Base-by-base conservation (phyloP, 257 asterid genomes). In the Solanum virginianum region DNA sequence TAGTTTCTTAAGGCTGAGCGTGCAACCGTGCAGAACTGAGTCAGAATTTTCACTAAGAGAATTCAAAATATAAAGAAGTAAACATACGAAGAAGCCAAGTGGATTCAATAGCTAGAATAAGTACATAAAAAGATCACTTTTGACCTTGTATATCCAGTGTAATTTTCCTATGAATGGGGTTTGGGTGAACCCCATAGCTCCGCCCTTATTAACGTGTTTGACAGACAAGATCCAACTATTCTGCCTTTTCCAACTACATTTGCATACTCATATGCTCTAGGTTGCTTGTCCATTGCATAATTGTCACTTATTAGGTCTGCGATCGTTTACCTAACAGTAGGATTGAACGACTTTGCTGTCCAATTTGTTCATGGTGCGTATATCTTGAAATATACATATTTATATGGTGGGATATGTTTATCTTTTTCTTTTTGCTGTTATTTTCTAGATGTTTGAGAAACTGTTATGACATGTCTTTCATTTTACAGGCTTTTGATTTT, bases 401-500 rank as follows among this genome's bases (percentile, higher is more conserved):
- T 24, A 63, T 36, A 63, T 24, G 10, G 39, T 12, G 18, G 10
- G 41, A 24, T 63, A 24, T 11, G 70, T 6, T 54, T 55, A 16
- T 24, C 11, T 24, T 15, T 63, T 24, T 10, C 9, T 62, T 72
- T 13, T 18, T 69, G 24, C 39, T 24, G 36, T 47, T 69, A 69
- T 75, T 75, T 75, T 24, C n/a, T 47, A 22, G 81, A 22, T 43
- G 36, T 72, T 74, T 77, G 47, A 51, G 82, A 26, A 24, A 51
- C 63, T 77, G 82, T 51, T 47, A 10, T 53, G 83, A 26, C 16
- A 79, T 79, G 15, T 51, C 49, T 79, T 18, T 18, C 14, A 51
- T 55, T 26, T 79, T 79, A 24, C 94, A 92, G 98, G 87, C 98
- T 95, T 77, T 89, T 95, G 81, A 93, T 93, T 80, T 86, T 95